Percentiles rank a stretch among this genome's conserved stretches.
Evolutionary conservation across 2,329 filamentous ascomycete species (phyloP).

Genomic region (Phaeosphaeriaceae sp.): DNA sequence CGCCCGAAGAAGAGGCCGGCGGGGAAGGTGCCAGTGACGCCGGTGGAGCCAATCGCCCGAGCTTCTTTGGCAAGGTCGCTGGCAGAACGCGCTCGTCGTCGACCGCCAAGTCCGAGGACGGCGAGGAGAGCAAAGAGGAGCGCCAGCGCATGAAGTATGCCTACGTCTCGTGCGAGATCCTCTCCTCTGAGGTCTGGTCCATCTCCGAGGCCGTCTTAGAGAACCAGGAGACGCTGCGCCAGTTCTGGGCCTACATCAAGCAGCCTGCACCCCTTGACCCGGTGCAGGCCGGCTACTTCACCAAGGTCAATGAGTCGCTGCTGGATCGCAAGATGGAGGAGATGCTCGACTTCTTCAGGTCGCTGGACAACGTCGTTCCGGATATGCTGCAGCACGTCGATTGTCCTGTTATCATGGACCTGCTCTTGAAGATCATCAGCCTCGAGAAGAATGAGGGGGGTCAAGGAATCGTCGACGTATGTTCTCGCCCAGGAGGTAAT

Average conservation of each 20-base stretch:
- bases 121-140: constrained; percentile 75
- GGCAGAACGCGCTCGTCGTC: constrained; percentile 53
- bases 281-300: constrained; percentile 95
- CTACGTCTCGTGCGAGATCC: constrained; percentile 88
- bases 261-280: constrained; percentile 86
- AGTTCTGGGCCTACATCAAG: constrained; percentile 91
- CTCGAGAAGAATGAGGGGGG: constrained; percentile 91
- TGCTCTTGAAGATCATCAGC: constrained; percentile 95
- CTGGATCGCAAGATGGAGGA: constrained; percentile 98
- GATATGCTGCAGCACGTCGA: constrained; percentile 93
- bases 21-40: constrained; percentile 56
- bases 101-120: constrained; percentile 52
- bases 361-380: constrained; percentile 78
- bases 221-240: constrained; percentile 76
- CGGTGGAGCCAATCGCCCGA: constrained; percentile 38
- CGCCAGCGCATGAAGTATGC: constrained; percentile 93
- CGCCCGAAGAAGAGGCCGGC: constrained; percentile 41
- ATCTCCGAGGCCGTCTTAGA: constrained; percentile 93
- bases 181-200: constrained; percentile 96
- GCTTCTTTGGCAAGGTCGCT: constrained; percentile 57
- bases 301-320: constrained; percentile 97
- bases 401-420: constrained; percentile 97
- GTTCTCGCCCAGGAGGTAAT: constrained; percentile 36
- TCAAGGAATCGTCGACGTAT: constrained; percentile 90
- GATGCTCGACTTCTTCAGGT: constrained; percentile 90